These are phyloP conservation scores for Dendrobium nobile DNA, from an alignment of 106 monocot species.

Conservation along the genomic window DNA sequence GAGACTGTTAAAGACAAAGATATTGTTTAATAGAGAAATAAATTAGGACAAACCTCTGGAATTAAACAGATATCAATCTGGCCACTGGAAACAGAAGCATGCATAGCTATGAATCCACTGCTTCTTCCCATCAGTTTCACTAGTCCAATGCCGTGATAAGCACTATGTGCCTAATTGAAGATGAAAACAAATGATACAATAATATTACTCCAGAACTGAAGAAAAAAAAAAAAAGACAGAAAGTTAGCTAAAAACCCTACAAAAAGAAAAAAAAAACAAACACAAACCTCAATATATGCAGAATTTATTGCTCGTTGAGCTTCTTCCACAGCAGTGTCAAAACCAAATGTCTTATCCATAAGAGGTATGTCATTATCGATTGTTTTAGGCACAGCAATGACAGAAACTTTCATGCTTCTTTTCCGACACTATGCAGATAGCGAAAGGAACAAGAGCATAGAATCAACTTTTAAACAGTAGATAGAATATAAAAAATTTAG, in stretches of 20 bases:
- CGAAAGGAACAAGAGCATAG: background rate
- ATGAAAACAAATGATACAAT: background rate
- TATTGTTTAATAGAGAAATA: background rate
- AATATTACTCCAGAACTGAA: no score
- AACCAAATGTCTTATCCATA: constrained; percentile 64
- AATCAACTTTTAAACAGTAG: no score
- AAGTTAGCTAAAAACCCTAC: background rate
- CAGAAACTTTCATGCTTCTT: constrained; percentile 56
- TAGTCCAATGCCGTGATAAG: constrained; percentile 59
- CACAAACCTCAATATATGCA: constrained; percentile 86
- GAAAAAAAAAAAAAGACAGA: background rate
- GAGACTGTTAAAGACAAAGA: no score
- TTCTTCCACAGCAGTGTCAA: constrained; percentile 56
- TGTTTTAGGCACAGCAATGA: constrained; percentile 84
- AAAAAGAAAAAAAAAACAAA: no score
- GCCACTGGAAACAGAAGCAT: constrained; percentile 63
- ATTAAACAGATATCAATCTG: constrained; percentile 52
- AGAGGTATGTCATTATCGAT: constrained; percentile 89
- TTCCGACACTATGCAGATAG: constrained; percentile 43
- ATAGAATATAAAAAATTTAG: no score
- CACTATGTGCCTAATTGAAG: constrained; percentile 38
- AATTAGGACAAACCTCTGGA: constrained; percentile 42
- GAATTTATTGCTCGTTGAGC: constrained; percentile 88
- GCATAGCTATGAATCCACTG: constrained; percentile 58
- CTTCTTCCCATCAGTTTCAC: constrained; percentile 61